These are phyloP conservation scores for Russula virescens DNA, from an alignment of 768 basidiomycete species.

Conservation along the genomic window DNA sequence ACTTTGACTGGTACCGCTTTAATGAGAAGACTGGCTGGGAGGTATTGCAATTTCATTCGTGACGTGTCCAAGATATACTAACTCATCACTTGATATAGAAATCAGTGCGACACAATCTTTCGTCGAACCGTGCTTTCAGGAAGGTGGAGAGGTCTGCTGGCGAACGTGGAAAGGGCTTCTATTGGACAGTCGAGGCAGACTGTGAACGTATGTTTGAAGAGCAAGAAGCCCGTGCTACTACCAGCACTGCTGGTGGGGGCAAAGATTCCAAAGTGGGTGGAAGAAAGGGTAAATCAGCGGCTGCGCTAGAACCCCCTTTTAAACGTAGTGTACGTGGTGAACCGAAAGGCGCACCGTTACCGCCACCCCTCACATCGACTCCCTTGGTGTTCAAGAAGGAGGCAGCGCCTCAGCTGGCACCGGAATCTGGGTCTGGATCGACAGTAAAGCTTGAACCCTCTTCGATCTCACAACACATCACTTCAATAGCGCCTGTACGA, in stretches of 20 bases:
- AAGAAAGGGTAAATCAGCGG: conserved; percentile 55
- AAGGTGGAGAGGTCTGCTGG: conserved; percentile 83
- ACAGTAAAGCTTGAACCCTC: conserved; percentile 27
- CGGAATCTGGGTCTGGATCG: conserved; percentile 15
- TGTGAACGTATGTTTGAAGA: conserved; percentile 63
- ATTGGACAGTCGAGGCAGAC: conserved; percentile 85
- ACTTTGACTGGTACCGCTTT: conserved; percentile 85
- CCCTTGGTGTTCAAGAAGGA: conserved; percentile 49
- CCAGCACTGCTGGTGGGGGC: conserved; percentile 27
- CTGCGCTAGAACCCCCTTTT: conserved; percentile 54
- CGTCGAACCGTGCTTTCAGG: conserved; percentile 84
- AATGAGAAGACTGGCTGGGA: conserved; percentile 85
- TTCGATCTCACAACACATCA: not conserved
- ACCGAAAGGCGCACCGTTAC: conserved; percentile 48
- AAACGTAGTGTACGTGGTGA: conserved; percentile 69
- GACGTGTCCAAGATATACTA: not conserved
- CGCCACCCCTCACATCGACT: conserved; percentile 63
- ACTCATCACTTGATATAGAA: conserved; percentile 39
- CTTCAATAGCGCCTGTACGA: conserved; percentile 25
- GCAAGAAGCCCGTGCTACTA: conserved; percentile 48
- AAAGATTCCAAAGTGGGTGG: conserved; percentile 38
- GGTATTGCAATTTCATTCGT: conserved; percentile 42
- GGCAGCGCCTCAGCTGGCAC: conserved; percentile 7
- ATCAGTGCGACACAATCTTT: conserved; percentile 93
- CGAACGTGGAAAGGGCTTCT: conserved; percentile 86